Evolutionary conservation across 1,284 basidiomycete genomes (phyloP).

Genomic region (Ceratobasidium sp.): DNA sequence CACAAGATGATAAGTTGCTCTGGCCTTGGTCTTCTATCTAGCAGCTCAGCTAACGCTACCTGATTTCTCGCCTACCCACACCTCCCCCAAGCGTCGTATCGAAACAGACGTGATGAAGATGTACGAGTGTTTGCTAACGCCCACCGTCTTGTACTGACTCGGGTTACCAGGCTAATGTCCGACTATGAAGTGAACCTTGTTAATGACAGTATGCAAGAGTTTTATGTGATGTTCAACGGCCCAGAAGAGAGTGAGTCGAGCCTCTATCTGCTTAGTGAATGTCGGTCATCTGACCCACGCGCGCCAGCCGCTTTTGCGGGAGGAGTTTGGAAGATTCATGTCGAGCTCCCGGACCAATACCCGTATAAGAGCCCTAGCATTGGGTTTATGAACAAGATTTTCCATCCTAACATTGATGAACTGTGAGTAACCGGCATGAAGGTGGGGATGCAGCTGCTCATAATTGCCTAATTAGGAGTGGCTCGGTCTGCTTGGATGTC

Average conservation of each 20-base stretch:
- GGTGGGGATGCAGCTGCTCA: conserved; percentile 27
- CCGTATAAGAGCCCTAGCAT: conserved; percentile 99
- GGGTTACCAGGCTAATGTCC: conserved; percentile 83
- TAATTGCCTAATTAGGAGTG: conserved; percentile 68
- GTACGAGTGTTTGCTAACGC: conserved; percentile 62
- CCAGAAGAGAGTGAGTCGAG: conserved; percentile 88
- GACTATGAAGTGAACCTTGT: conserved; percentile 97
- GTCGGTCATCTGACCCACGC: conserved; percentile 40
- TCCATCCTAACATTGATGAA: conserved; percentile 98
- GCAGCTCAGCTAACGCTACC: conserved; percentile 38
- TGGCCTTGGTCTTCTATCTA: not conserved
- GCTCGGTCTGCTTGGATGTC: conserved; percentile 94
- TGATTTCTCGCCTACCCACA: conserved; percentile 55
- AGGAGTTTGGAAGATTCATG: conserved; percentile 99
- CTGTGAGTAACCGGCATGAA: conserved; percentile 65
- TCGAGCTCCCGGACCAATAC: conserved; percentile 98
- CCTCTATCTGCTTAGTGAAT: not conserved
- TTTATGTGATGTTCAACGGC: conserved; percentile 95
- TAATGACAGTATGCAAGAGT: conserved; percentile 99
- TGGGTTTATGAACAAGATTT: conserved; percentile 99
- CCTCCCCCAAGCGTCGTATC: conserved; percentile 89
- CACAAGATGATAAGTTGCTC: conserved; percentile 40
- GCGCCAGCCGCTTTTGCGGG: conserved; percentile 89
- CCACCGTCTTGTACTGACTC: conserved; percentile 6
- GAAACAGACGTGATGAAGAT: conserved; percentile 99